Evolutionary conservation across 441 rosid genomes (phyloP), one percentile per base, ranked within the genome.

Genomic region (Arabidopsis lyrata): DNA sequence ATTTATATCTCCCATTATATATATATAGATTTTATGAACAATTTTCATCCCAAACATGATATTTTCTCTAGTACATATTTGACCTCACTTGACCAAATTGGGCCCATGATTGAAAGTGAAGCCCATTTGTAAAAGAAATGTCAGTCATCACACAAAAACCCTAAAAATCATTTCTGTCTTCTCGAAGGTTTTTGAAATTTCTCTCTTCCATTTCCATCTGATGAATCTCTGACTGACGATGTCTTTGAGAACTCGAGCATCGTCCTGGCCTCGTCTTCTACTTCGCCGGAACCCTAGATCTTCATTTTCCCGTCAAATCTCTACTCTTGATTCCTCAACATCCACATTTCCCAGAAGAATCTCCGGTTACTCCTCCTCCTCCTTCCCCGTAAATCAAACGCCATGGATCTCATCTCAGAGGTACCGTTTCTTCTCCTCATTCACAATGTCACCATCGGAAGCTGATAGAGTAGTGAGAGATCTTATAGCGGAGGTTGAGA

Each of bases 401-500:
- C 74, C 79, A 74, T 76, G 80, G 61, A 70, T 78, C 62, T 8
- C 62, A 59, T 77, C 84, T 8, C 71, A 66, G 36, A 83, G 57
- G 70, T 59, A 78, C 35, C 76, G 65, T 57, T 91, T 85, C 77
- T 88, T 81, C 67, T 80, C 88, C 1, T 24, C 16, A 6, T 11
- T 38, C 38, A 54, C 53, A 42, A 32, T 77, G 11, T 62, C 66
- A 3, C 64, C 78, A 2, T 57, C 38, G 2, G 75, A 55, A 16
- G 45, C 77, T 6, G 72, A 68, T 15, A 76, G 77, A 53, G 83
- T 66, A 6, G 72, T 83, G 29, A 78, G 80, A 12, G 95, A 87
- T 12, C 85, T 94, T 24, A 57, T 85, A 47, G 73, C 69, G 0
- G 89, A 84, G 8, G 47, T 79, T 1, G 83, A 84, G 80, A 81